phyloP scores from a whole-genome alignment of 768 basidiomycete genomes.

The Lactarius deliciosus region DNA sequence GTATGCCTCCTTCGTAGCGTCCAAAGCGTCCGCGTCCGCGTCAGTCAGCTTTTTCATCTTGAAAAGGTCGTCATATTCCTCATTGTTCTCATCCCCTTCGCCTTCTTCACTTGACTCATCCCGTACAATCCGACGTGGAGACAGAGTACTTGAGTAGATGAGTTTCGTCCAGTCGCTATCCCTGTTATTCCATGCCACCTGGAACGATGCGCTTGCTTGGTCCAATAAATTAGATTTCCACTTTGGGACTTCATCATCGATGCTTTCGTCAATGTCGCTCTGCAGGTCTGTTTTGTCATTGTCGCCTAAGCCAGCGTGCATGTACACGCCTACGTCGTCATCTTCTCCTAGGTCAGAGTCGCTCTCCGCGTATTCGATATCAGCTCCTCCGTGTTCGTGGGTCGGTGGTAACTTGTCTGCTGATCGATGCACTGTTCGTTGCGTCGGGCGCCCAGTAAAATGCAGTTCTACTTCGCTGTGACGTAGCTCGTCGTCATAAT shows the following conservation, averaged over 20 bases:
- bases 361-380: constrained; percentile 71
- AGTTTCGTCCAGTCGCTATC: constrained; percentile 80
- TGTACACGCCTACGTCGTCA: constrained; percentile 43
- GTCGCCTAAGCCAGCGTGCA: constrained; percentile 46
- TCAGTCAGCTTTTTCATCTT: constrained; percentile 43
- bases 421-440: constrained; percentile 25
- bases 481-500: constrained; percentile 33
- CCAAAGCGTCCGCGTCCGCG: constrained; percentile 51
- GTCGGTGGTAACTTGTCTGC: constrained; percentile 34
- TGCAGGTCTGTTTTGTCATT: constrained; percentile 50
- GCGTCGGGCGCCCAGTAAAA: constrained; percentile 27
- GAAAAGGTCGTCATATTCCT: constrained; percentile 76
- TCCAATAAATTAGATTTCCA: constrained; percentile 73
- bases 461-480: constrained; percentile 31
- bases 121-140: constrained; percentile 64
- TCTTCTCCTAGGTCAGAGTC: constrained; percentile 69
- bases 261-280: constrained; percentile 48
- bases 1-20: constrained; percentile 66
- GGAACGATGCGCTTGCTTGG: constrained; percentile 48
- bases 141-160: constrained; percentile 71
- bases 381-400: constrained; percentile 40
- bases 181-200: constrained; percentile 40
- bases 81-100: constrained; percentile 38
- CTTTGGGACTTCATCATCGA: constrained; percentile 52
- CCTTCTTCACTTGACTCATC: constrained; percentile 36